Evolutionary conservation across 2,329 filamentous ascomycete genomes (phyloP), one percentile per base, ranked within the genome.

Genomic region (Coniochaeta prunicola): DNA sequence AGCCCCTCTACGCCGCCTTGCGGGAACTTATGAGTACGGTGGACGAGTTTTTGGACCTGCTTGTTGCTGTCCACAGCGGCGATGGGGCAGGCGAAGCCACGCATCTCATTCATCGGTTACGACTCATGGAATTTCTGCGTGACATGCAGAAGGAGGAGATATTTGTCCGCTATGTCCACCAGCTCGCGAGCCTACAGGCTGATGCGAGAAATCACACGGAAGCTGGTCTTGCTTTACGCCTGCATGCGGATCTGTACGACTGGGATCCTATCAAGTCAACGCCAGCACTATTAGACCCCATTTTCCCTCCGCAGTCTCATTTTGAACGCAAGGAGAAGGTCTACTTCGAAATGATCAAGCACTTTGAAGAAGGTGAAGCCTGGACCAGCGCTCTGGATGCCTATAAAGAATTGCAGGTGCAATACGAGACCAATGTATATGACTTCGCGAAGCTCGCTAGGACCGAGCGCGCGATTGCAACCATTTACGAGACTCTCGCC

Each of bases 71-170:
- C 0, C 91, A 97, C 69, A 89, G 88, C 64, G 87, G 87, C 0
- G 90, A 90, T 57, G 53, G 53, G n/a, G 82, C 79, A 4, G 88
- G 85, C 50, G 91, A 96, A 68, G 87, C 90, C 1, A 88, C 89
- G 8, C 85, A 90, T 61, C 89, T 96, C 63, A 90, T 96, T 73
- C 92, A 97, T 71, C 91, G 91, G 0, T 77, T 97, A 57, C 86
- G 91, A 59, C 78, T 97, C 28, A 97, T 97, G 92, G 91, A 97
- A 66, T 97, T 97, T 74, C 81, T 97, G 65, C 89, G 92, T 64
- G 92, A 97, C 69, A 96, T 97, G 88, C 90, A 96, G 65, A 96
- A 96, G 69, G 92, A 96, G 70, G 92, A 97, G 67, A 96, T 97
- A 59, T 97, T 96, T 72, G 89, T 96, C 63, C 88, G 92, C 64